Conservation (phyloP, 345 rosid species). For the Atalantia buxifolia region DNA sequence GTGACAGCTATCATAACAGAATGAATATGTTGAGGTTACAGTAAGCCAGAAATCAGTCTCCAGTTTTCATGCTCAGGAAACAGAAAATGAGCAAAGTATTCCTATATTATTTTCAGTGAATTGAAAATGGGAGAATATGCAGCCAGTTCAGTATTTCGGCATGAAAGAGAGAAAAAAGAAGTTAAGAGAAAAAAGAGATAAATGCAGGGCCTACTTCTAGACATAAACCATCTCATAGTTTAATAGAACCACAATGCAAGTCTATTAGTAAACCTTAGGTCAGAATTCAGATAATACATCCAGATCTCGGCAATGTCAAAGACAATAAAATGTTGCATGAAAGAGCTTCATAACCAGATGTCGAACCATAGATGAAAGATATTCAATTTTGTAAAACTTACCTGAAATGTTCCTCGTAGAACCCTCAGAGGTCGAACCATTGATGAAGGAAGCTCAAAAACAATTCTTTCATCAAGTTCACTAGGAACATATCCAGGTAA, state of each 20-base stretch:
- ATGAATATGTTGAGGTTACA: background rate
- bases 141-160: background rate
- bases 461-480: constrained; percentile 85
- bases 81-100: constrained; percentile 4
- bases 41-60: background rate
- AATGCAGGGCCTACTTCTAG: background rate
- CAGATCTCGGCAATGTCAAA: background rate
- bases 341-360: background rate
- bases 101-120: background rate
- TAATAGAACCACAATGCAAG: background rate
- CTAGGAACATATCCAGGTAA: constrained; percentile 89
- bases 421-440: constrained; percentile 93
- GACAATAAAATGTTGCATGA: background rate
- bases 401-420: constrained; percentile 90
- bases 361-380: background rate
- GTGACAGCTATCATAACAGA: background rate
- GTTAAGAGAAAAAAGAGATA: background rate
- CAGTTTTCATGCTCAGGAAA: constrained; percentile 4
- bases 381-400: constrained; percentile 29
- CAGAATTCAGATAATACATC: background rate
- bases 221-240: background rate
- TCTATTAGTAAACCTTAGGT: background rate
- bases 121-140: background rate
- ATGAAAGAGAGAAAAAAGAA: background rate
- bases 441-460: constrained; percentile 88